These are phyloP conservation scores for Eudorina sp. DNA, from an alignment of 139 green algal species.

Conservation along the genomic window DNA sequence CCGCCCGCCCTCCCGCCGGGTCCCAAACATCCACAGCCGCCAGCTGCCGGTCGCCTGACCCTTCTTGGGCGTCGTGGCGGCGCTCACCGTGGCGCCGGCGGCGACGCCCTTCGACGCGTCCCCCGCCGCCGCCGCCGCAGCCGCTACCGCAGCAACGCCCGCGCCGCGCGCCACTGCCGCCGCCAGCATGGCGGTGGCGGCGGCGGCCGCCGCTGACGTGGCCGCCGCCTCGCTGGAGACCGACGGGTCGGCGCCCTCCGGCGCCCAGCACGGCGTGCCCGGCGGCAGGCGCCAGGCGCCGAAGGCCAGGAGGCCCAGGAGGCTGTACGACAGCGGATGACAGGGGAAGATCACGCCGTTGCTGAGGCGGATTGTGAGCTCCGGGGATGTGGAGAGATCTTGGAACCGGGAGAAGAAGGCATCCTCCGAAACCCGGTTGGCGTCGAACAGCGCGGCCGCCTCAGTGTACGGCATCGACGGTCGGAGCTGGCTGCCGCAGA, in stretches of 20 bases:
- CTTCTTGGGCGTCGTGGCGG: constrained; percentile 16
- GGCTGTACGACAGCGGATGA: constrained; percentile 58
- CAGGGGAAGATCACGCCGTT: constrained; percentile 69
- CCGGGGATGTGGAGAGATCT: constrained; percentile 27
- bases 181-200: neutral
- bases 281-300: constrained; percentile 64
- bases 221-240: neutral
- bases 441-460: constrained; percentile 66
- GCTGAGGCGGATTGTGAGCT: constrained; percentile 66
- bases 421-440: neutral
- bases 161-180: constrained; percentile 11
- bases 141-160: neutral
- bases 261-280: constrained; percentile 44
- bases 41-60: constrained; percentile 57
- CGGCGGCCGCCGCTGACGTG: neutral
- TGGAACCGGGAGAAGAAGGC: constrained; percentile 6
- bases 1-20: constrained; percentile 37
- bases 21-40: constrained; percentile 71
- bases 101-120: neutral
- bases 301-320: constrained; percentile 73
- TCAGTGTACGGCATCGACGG: constrained; percentile 55
- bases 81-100: neutral
- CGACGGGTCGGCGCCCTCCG: neutral
- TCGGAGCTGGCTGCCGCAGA: constrained; percentile 70
- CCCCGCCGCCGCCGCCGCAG: neutral